Base-by-base conservation (phyloP, 2,329 filamentous ascomycete species). In the Ophiognomonia clavigignenti-juglandacearum region DNA sequence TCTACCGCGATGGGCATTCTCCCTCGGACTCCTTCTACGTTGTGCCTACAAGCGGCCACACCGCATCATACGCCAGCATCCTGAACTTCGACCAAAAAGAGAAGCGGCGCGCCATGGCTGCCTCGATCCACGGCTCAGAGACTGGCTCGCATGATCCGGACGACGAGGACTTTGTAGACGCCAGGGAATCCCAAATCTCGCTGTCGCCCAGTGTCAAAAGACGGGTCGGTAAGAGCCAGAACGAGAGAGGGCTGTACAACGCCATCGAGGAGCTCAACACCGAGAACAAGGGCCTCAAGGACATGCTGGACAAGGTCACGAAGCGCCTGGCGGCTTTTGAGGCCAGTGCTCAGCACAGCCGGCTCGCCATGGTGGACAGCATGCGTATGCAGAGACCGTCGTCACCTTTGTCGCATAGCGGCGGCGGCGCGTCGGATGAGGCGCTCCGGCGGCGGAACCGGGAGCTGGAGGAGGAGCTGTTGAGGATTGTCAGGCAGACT, bases 301-400 rank as follows among this genome's bases (percentile, higher is more conserved):
- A 86, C 48, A 83, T 90, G 57, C 80, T 95, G 8, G 91, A 97
- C 65, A 89, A 88, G 41, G 78, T 96, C 29, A 88, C 86, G 53
- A 88, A 86, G 57, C 82, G 92, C 1, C 77, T 98, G n/a, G 87
- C 93, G 58, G 86, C 90, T 53, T 98, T 96, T 69, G 92, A 98
- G 66, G 84, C 89, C 32, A 91, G 88, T 57, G 89, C 90, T 0
- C 93, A 97, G 66, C 89, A 85, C 53, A 91, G 86, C 31, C 88
- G 86, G 44, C 80, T 91, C 67, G 88, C 89, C 3, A 77, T 97
- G 27, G 88, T 91, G 13, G 89, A 96, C 63, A 95, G 88, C 56
- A 83, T 82, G 62, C 72, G 80, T n/a, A 64, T 84, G 6, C 77
- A 80, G 66, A 70, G 75, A 13, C 77, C 79, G 1, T 71, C 72